phyloP scores from a whole-genome alignment of 2,329 filamentous ascomycete genomes.

The Microascus cirrosus region DNA sequence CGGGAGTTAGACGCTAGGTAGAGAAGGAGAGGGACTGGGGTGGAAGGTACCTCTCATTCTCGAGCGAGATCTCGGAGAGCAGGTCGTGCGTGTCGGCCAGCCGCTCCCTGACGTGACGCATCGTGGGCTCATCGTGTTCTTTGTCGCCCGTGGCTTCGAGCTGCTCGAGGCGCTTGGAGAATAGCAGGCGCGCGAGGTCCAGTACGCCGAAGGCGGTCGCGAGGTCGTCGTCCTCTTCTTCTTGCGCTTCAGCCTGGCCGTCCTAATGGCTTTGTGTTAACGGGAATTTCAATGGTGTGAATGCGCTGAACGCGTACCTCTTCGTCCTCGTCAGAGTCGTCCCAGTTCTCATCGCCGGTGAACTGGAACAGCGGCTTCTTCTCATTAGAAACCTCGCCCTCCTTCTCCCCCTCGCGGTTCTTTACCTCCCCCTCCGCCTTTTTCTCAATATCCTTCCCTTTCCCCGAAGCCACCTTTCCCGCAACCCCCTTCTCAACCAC shows the following conservation, averaged over 20 bases:
- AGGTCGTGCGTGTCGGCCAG: slow-evolving; percentile 89
- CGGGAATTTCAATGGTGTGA: neutral
- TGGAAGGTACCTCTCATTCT: slow-evolving; percentile 64
- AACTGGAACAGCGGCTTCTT: slow-evolving; percentile 86
- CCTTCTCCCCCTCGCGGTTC: slow-evolving; percentile 20
- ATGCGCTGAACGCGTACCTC: slow-evolving; percentile 12
- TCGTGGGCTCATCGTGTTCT: slow-evolving; percentile 24
- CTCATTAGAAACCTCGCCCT: slow-evolving; percentile 9
- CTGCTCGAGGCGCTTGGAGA: slow-evolving; percentile 40
- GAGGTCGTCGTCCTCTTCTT: slow-evolving; percentile 61
- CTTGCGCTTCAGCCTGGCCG: slow-evolving; percentile 29
- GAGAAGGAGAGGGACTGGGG: neutral
- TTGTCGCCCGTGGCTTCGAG: slow-evolving; percentile 18
- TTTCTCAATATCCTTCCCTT: slow-evolving; percentile 7
- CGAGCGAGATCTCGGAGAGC: slow-evolving; percentile 90
- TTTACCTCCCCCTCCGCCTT: slow-evolving; percentile 7
- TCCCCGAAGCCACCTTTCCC: no score
- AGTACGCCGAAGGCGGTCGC: slow-evolving; percentile 76
- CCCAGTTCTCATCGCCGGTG: slow-evolving; percentile 87
- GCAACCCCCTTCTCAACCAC: slow-evolving; percentile 18
- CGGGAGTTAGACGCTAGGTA: neutral
- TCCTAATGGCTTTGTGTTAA: slow-evolving; percentile 9
- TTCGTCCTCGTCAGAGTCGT: slow-evolving; percentile 60
- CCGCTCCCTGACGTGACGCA: slow-evolving; percentile 64
- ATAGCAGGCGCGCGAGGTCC: slow-evolving; percentile 62